Percentiles rank a stretch among this genome's conserved stretches.
Conservation (phyloP, 192 early-diverging fungal genomes). For the Backusella sp. region DNA sequence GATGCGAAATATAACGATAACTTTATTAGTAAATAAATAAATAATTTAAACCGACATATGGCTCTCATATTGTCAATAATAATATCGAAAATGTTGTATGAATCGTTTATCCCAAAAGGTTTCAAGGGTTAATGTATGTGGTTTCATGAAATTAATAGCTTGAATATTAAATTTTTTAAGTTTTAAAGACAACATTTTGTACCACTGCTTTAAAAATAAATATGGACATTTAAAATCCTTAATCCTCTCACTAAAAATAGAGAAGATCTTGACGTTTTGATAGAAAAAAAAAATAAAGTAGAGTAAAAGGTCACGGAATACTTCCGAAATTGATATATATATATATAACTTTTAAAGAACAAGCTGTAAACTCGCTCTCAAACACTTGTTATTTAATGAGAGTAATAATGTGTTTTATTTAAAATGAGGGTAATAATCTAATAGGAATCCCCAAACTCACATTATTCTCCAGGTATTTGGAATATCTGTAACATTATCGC, state of each 20-base stretch:
- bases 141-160: not conserved
- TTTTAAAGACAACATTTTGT: not conserved
- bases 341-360: not conserved
- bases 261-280: not conserved
- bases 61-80: not conserved
- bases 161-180: not conserved
- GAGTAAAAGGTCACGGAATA: not conserved
- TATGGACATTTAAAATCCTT: not conserved
- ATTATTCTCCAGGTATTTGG: not conserved
- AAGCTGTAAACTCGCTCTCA: not conserved
- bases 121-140: not conserved
- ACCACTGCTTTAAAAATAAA: not conserved
- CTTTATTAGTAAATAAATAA: conserved; percentile 1
- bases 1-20: not conserved
- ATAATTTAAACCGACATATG: not conserved
- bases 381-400: not conserved
- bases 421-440: not conserved
- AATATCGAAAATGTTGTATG: not conserved
- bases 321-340: not conserved
- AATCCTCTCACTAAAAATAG: not conserved
- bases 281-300: not conserved
- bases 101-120: not conserved
- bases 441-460: not conserved
- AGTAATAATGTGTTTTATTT: not conserved
- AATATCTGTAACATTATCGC: not conserved